Evolutionary conservation across 192 early-diverging fungal genomes (phyloP).

Genomic region (Coemansia sp.): DNA sequence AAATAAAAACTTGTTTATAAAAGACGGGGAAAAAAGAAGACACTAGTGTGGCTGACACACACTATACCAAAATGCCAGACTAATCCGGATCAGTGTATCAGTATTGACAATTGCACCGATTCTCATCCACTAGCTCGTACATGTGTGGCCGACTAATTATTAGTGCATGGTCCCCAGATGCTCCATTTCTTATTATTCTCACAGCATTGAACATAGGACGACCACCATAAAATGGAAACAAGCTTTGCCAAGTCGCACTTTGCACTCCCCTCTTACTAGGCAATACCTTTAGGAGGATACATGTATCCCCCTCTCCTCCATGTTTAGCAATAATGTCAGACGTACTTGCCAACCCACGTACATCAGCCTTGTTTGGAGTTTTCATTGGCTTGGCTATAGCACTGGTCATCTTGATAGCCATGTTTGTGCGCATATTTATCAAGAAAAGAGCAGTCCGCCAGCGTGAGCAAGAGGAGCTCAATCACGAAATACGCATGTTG

Average conservation of each 20-base stretch:
- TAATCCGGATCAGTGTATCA: neutral
- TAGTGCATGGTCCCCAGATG: neutral
- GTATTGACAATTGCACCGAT: neutral
- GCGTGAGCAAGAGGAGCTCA: neutral
- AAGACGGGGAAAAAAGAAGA: too few species aligned
- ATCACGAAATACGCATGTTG: neutral
- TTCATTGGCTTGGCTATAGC: conserved; percentile 3
- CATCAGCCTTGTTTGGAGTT: conserved; percentile 2
- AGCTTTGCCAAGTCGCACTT: neutral
- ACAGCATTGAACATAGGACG: neutral
- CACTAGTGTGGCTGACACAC: neutral
- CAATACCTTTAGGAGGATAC: neutral
- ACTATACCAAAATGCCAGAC: neutral
- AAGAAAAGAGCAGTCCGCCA: neutral
- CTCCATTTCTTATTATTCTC: neutral
- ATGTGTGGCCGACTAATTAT: neutral
- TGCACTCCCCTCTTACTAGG: neutral
- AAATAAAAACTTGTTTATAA: too few species aligned
- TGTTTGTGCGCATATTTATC: neutral
- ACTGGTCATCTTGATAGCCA: neutral
- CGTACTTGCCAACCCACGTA: neutral
- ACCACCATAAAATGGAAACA: neutral
- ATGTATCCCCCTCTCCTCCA: neutral
- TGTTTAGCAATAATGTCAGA: neutral
- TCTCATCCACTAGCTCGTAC: neutral